Evolutionary conservation across 2,329 filamentous ascomycete species (phyloP), one percentile per base, ranked within the genome.

Genomic region (Zarea fungicola): DNA sequence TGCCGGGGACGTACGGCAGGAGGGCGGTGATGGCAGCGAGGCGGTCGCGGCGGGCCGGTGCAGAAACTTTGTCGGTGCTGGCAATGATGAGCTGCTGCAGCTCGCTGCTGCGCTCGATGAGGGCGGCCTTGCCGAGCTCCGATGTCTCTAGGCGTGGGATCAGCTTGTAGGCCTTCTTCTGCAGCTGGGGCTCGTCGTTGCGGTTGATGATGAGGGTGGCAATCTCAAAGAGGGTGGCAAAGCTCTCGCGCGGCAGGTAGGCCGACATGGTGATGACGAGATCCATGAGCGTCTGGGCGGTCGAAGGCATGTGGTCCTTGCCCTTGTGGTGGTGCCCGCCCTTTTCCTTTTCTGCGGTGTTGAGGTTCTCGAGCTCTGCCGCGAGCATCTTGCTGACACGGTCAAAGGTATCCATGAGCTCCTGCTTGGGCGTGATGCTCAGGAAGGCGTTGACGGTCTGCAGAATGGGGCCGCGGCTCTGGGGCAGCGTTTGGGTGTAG

Each of bases 91-190:
- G 75, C n/a, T 80, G 69, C 67, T 96, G 92, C 18, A 99, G 74
- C 61, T 96, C 90, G 1, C 68, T 67, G 56, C 81, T 89, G 47
- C 91, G 83, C 60, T 91, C 84, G 54, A 77, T 68, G 2, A 99
- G 77, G 4, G 92, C 91, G n/a, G 74, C 70, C 56, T 80, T 81
- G 39, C 93, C 93, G 42, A 78, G 80, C 28, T 87, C 81, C 1
- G 91, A 95, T 55, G 88, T 85, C 2, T 88, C 85, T 34, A 99
- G 79, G 48, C 93, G 85, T 4, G 93, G 92, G 43, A 99, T 95
- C 44, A 99, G 80, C 73, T 97, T 97, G 75, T 99, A 99, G 0
- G 93, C 92, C 71, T 99, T 99, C 80, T 99, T 99, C 67, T 97
- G 92, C 29, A 99, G 74, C 65, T 97, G 92, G 9, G 92, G 87